These are phyloP conservation scores for Paramecium pentaurelia DNA, from an alignment of 73 alveolate genomes.

Conservation along the genomic window DNA sequence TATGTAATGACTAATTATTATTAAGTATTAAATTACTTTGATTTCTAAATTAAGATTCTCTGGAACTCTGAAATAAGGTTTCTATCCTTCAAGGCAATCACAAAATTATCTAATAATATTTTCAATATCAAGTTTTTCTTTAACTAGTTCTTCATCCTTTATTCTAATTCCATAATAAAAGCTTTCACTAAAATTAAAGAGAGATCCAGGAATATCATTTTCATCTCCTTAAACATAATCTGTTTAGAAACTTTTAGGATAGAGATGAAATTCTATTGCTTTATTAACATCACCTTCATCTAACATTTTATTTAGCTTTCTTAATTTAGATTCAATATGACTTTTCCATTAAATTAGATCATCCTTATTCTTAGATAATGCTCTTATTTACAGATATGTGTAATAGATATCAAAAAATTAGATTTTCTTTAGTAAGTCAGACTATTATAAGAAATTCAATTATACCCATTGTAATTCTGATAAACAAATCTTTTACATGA, in stretches of 20 bases:
- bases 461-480: slow-evolving; percentile 72
- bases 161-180: slow-evolving; percentile 18
- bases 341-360: slow-evolving; percentile 70
- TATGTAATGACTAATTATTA: neutral
- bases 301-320: slow-evolving; percentile 51
- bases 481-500: slow-evolving; percentile 65
- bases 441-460: neutral
- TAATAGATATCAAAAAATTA: slow-evolving; percentile 79
- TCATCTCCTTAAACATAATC: slow-evolving; percentile 15
- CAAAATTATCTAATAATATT: neutral
- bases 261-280: slow-evolving; percentile 34
- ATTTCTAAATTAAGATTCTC: slow-evolving; percentile 4
- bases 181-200: neutral
- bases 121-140: slow-evolving; percentile 17
- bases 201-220: slow-evolving; percentile 23
- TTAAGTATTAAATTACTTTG: neutral
- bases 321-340: slow-evolving; percentile 56
- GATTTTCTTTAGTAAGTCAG: slow-evolving; percentile 79
- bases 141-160: neutral
- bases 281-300: slow-evolving; percentile 39
- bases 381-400: slow-evolving; percentile 81
- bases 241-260: slow-evolving; percentile 53
- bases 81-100: neutral
- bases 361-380: slow-evolving; percentile 66
- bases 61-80: slow-evolving; percentile 33